Evolutionary conservation across 2,329 filamentous ascomycete species (phyloP), one percentile per base, ranked within the genome.

Genomic region (Rutstroemia sydowiana): DNA sequence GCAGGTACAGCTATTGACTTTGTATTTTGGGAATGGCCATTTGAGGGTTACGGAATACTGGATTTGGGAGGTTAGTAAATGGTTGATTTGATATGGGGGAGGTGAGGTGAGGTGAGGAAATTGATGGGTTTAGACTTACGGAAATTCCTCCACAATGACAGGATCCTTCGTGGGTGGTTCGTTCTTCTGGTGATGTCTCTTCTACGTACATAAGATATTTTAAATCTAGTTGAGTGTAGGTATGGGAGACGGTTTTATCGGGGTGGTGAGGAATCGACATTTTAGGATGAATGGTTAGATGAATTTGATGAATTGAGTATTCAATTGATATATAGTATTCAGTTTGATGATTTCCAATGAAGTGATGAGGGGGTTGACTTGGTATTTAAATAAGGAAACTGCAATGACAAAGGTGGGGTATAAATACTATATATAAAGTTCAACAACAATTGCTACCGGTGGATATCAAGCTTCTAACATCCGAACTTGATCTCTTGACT

Each of bases 1-100:
- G 69, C 85, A 87, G 66, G 82, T 83, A 68, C 84, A 85, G 59
- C 76, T 72, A 4, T 68, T 63, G 9, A 73, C 74, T 9, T 73
- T 65, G 61, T 78, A 79, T 55, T 85, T 73, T 4, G 54, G 58
- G 26, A 60, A 57, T 2, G 59, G 52, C 62, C 84, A 77, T 31
- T 80, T 76, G 11, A 81, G 51, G 3, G 68, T 65, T 48, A 70
- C 62, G 61, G 76, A 43, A 23, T 45, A 74, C 61, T 73, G 23
- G 23, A 26, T 26, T 4, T 79, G 55, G 2, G 26, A 14, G 32
- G 13, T 11, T 20, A 28, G 23, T 11, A 14, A 31, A 8, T 30
- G 23, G 28, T 42, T 42, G 14, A 11, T 42, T 42, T 18, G n/a
- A n/a, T 41, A 20, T 13, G 18, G 7, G 21, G 5, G 13, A 14